Conservation (phyloP, 306 rosid genomes). For the Betula pendula region DNA sequence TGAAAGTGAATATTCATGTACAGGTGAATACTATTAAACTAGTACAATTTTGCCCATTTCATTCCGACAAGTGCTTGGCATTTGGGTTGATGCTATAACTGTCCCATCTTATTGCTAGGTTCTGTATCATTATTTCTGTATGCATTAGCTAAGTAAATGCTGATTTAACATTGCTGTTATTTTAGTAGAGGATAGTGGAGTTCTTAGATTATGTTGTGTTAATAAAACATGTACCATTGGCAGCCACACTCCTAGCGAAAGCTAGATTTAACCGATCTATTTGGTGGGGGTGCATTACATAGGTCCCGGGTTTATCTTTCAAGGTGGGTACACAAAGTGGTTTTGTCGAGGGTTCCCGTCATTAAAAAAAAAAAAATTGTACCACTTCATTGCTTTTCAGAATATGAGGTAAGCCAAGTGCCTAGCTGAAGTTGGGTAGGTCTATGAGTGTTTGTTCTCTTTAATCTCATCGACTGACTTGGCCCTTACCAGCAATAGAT, state of each 20-base stretch:
- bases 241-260: no score
- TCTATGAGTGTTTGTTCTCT: neutral
- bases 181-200: neutral
- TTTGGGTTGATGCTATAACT: neutral
- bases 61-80: neutral
- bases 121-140: neutral
- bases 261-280: no score
- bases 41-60: neutral
- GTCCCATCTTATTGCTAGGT: neutral
- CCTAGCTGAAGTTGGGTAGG: neutral
- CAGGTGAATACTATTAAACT: conserved; percentile 48
- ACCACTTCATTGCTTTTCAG: neutral
- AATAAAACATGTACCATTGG: no score
- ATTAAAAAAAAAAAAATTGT: no score
- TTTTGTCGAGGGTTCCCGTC: no score
- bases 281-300: no score
- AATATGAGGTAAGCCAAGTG: neutral
- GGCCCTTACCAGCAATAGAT: neutral
- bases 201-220: neutral
- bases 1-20: conserved; percentile 51
- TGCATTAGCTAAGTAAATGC: neutral
- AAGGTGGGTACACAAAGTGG: no score
- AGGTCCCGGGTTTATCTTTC: no score
- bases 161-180: neutral
- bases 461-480: neutral